A percentile compares a stretch with the other conserved stretches of the same genome.
phyloP scores from a whole-genome alignment of 805 yeast genomes.

The Cyberlindnera petersonii region DNA sequence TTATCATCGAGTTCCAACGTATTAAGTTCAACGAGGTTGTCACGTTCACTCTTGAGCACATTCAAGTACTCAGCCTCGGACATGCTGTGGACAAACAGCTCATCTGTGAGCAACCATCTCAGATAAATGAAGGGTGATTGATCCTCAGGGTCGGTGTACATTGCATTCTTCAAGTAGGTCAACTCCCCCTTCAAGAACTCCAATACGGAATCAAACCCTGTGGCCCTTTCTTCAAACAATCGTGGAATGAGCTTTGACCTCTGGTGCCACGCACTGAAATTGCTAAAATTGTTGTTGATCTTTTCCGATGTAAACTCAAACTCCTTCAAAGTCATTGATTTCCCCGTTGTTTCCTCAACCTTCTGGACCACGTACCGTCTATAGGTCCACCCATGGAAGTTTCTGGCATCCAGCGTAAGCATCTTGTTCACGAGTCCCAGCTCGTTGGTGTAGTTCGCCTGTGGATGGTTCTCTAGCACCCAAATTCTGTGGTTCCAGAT shows the following conservation, averaged over 20 bases:
- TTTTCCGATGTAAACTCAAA: slow-evolving; percentile 72
- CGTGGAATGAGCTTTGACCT: slow-evolving; percentile 64
- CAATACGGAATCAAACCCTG: slow-evolving; percentile 28
- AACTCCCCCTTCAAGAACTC: slow-evolving; percentile 54
- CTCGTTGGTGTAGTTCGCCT: slow-evolving; percentile 67
- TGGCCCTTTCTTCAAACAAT: slow-evolving; percentile 34
- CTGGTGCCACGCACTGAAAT: slow-evolving; percentile 95
- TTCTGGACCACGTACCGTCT: slow-evolving; percentile 62
- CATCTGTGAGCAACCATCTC: slow-evolving; percentile 62
- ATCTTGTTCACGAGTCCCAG: slow-evolving; percentile 64
- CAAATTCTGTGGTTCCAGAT: slow-evolving; percentile 92
- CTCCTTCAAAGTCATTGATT: slow-evolving; percentile 44
- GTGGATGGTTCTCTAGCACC: slow-evolving; percentile 55
- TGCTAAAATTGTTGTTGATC: slow-evolving; percentile 81
- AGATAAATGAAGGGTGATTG: slow-evolving; percentile 90
- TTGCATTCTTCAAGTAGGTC: slow-evolving; percentile 70
- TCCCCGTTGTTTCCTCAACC: slow-evolving; percentile 26
- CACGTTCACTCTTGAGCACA: slow-evolving; percentile 43
- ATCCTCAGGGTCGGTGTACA: slow-evolving; percentile 90
- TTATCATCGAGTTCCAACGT: slow-evolving; percentile 69
- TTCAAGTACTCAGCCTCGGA: slow-evolving; percentile 30
- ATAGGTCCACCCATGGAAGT: slow-evolving; percentile 96
- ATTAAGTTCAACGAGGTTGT: slow-evolving; percentile 56
- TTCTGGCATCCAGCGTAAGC: slow-evolving; percentile 70
- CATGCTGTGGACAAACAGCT: slow-evolving; percentile 27